phyloP scores from a whole-genome alignment of 371 early-diverging fungal genomes.

The Apophysomyces trapeziformis region DNA sequence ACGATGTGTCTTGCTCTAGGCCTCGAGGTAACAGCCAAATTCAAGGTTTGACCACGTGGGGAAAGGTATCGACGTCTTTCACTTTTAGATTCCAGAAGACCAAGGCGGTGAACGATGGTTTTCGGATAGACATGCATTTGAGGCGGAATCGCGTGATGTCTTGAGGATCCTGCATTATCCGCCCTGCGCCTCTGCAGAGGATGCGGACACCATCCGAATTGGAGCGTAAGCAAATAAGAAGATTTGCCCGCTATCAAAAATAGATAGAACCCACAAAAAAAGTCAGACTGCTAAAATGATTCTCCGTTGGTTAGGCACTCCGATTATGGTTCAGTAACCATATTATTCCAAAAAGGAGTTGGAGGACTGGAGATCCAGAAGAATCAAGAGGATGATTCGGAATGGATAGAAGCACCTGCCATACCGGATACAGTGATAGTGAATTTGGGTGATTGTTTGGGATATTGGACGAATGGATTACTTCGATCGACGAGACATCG shows the following conservation, averaged over 20 bases:
- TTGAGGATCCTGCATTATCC: slow-evolving; percentile 60
- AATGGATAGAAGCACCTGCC: slow-evolving; percentile 62
- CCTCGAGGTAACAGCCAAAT: slow-evolving; percentile 21
- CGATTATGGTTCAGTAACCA: slow-evolving; percentile 67
- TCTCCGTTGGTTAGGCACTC: slow-evolving; percentile 37
- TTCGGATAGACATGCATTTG: slow-evolving; percentile 48
- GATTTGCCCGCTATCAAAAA: background rate
- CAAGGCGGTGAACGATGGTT: slow-evolving; percentile 54
- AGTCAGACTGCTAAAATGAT: no score
- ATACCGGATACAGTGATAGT: slow-evolving; percentile 56
- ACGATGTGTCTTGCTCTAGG: slow-evolving; percentile 24
- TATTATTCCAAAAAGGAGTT: slow-evolving; percentile 64
- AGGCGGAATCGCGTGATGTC: slow-evolving; percentile 44
- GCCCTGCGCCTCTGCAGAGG: slow-evolving; percentile 18
- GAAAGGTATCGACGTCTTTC: background rate
- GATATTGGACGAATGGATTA: slow-evolving; percentile 66
- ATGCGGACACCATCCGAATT: slow-evolving; percentile 44
- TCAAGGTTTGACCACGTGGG: background rate
- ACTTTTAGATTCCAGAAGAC: slow-evolving; percentile 40
- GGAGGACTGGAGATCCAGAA: slow-evolving; percentile 64
- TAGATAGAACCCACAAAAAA: no score
- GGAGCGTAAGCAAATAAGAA: slow-evolving; percentile 42
- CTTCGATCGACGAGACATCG: slow-evolving; percentile 67
- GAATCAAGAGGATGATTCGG: slow-evolving; percentile 20
- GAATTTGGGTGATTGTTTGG: slow-evolving; percentile 68